A percentile compares a stretch with the other conserved stretches of the same genome.
These are phyloP conservation scores for Somion occarium DNA, from an alignment of 1,284 basidiomycete species.

Conservation along the genomic window DNA sequence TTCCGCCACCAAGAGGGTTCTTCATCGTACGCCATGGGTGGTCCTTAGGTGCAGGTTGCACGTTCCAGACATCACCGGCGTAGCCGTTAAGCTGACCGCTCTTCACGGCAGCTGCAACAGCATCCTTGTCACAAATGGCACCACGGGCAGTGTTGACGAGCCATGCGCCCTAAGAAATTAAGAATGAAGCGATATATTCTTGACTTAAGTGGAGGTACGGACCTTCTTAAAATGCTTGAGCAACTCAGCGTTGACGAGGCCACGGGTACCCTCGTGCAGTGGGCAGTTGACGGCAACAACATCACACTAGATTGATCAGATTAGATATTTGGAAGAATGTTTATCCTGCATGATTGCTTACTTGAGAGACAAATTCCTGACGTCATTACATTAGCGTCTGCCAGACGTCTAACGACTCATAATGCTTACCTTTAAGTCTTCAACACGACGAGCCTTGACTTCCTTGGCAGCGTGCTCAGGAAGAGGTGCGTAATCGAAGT, in stretches of 20 bases:
- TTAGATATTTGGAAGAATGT: conserved; percentile 14
- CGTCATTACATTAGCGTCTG: conserved; percentile 10
- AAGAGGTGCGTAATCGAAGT: conserved; percentile 85
- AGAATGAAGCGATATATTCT: not conserved
- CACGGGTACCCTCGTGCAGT: conserved; percentile 79
- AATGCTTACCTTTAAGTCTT: conserved; percentile 56
- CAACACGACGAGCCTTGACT: conserved; percentile 71
- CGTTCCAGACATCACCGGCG: conserved; percentile 72
- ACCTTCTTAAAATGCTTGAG: conserved; percentile 68
- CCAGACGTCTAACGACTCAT: not conserved
- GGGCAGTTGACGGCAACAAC: conserved; percentile 86
- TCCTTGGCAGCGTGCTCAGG: conserved; percentile 68
- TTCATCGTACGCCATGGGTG: conserved; percentile 85
- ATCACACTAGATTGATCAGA: conserved; percentile 48
- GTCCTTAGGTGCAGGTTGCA: conserved; percentile 82
- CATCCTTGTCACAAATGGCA: conserved; percentile 19
- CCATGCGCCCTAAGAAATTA: conserved; percentile 33
- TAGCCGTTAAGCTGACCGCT: conserved; percentile 74
- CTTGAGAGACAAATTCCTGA: conserved; percentile 58
- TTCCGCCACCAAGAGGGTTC: conserved; percentile 77
- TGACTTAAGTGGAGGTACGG: not conserved
- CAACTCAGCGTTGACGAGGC: conserved; percentile 76
- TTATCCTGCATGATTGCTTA: not conserved
- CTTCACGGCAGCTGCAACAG: conserved; percentile 18
- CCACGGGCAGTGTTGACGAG: conserved; percentile 20